These are phyloP conservation scores for Auriscalpium orientale DNA, from an alignment of 768 basidiomycete genomes.

Conservation along the genomic window DNA sequence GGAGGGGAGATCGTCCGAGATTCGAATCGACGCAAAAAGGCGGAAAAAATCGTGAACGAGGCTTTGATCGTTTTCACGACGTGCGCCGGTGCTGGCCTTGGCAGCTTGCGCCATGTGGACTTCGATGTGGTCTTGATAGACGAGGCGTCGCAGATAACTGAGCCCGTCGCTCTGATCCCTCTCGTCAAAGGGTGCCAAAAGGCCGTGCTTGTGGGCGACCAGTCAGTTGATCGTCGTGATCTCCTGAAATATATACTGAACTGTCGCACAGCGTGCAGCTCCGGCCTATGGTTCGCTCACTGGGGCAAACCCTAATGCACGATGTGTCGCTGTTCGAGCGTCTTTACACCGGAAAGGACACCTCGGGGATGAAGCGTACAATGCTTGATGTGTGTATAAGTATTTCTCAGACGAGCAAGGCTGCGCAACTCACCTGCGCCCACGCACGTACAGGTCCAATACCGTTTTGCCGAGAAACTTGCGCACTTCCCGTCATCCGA, in stretches of 20 bases:
- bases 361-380: constrained; percentile 37
- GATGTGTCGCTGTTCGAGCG: constrained; percentile 59
- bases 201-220: constrained; percentile 61
- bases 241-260: not conserved
- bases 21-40: constrained; percentile 47
- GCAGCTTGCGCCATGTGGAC: constrained; percentile 43
- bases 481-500: constrained; percentile 55
- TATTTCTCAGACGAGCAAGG: no score
- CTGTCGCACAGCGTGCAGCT: constrained; percentile 47
- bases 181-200: constrained; percentile 54
- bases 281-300: constrained; percentile 53
- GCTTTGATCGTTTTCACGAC: constrained; percentile 59
- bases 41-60: constrained; percentile 47
- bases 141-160: constrained; percentile 65
- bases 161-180: constrained; percentile 58
- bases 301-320: constrained; percentile 48
- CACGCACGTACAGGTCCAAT: constrained; percentile 41
- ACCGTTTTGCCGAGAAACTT: constrained; percentile 52
- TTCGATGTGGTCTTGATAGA: constrained; percentile 62
- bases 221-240: constrained; percentile 35
- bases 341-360: constrained; percentile 36
- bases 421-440: not conserved
- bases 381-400: constrained; percentile 51
- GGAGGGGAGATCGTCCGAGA: constrained; percentile 60
- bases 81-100: constrained; percentile 57